Evolutionary conservation across 257 asterid species (phyloP).

Genomic region (Solanum microdontum): DNA sequence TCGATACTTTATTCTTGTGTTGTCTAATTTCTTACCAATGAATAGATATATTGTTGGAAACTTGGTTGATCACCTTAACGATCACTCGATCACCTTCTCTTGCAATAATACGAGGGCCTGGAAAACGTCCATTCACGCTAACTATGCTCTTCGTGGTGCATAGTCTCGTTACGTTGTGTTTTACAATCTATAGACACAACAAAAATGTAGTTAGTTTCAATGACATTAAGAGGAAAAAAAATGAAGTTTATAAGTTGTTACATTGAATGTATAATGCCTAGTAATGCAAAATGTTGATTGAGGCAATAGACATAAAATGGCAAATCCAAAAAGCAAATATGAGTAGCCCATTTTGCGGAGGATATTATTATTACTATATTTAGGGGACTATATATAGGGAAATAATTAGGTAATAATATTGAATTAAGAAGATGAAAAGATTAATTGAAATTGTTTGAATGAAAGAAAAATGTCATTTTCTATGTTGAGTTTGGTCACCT

Average conservation of each 20-base stretch:
- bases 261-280: constrained; percentile 51
- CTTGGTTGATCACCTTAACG: constrained; percentile 44
- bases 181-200: constrained; percentile 26
- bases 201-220: background rate
- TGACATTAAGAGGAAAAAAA: background rate
- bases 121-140: constrained; percentile 44
- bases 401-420: constrained; percentile 24
- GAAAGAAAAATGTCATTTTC: constrained; percentile 1
- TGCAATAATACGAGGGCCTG: constrained; percentile 54
- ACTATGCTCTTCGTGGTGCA: constrained; percentile 51
- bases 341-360: background rate
- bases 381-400: constrained; percentile 16
- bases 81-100: constrained; percentile 56
- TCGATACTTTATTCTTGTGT: background rate
- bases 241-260: constrained; percentile 2
- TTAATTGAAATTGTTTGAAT: background rate
- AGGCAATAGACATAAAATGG: constrained; percentile 24
- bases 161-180: constrained; percentile 43
- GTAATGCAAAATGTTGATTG: constrained; percentile 27
- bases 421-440: background rate
- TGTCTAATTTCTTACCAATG: constrained; percentile 38
- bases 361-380: background rate
- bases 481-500: constrained; percentile 10
- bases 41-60: constrained; percentile 37
- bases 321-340: constrained; percentile 10